phyloP scores from a whole-genome alignment of 306 rosid genomes.

The Parietaria judaica region DNA sequence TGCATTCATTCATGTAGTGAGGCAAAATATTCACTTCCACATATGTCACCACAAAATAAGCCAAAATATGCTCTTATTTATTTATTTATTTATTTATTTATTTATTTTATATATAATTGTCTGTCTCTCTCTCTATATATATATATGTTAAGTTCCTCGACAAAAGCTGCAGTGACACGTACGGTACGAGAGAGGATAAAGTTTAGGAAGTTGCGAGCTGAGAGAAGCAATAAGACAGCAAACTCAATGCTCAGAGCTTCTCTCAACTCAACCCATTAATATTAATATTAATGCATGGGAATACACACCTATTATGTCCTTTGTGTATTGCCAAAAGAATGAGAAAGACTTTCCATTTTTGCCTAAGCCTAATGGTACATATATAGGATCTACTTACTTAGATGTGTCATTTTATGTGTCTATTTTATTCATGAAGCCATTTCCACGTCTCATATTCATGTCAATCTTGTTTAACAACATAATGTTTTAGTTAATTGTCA shows the following conservation, averaged over 20 bases:
- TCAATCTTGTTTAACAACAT: not conserved
- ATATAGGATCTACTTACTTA: not conserved
- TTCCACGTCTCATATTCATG: not conserved
- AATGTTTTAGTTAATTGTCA: not conserved
- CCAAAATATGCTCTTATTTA: not conserved
- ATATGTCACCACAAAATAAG: not conserved
- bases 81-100: not conserved
- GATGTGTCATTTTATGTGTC: not conserved
- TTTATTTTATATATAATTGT: not conserved
- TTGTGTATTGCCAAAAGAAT: not conserved
- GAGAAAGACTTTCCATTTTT: constrained; percentile 16
- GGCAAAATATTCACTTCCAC: too few species aligned
- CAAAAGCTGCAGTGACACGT: constrained; percentile 3
- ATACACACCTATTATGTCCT: not conserved
- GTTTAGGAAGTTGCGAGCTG: constrained; percentile 18
- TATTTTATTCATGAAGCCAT: not conserved
- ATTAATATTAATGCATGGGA: constrained; percentile 11
- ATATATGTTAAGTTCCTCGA: constrained; percentile 3
- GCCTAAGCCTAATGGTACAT: constrained; percentile 11
- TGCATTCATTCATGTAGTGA: too few species aligned
- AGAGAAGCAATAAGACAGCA: not conserved
- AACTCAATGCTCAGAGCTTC: constrained; percentile 18
- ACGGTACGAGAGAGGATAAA: constrained; percentile 14
- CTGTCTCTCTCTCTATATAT: too few species aligned
- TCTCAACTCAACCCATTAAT: not conserved